Percentiles rank a stretch among this genome's conserved stretches.
phyloP scores from a whole-genome alignment of 73 alveolate genomes.

The Stentor coeruleus region DNA sequence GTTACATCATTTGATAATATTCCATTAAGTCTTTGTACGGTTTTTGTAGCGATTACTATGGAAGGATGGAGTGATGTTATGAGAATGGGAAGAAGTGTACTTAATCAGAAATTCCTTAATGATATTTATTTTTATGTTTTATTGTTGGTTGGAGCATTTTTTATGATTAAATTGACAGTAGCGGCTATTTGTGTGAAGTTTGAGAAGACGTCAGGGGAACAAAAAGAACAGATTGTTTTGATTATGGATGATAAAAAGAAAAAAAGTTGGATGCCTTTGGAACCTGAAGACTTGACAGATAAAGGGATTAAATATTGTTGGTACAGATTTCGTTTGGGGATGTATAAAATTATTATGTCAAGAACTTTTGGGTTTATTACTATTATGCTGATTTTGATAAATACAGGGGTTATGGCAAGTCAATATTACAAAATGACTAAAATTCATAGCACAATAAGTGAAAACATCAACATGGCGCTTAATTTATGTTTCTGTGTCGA shows the following conservation, averaged over 20 bases:
- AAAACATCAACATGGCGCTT: conserved; percentile 48
- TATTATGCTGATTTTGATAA: neutral
- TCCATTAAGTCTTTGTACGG: conserved; percentile 51
- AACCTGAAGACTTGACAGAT: neutral
- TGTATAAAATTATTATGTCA: neutral
- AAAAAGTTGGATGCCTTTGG: neutral
- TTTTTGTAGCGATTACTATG: conserved; percentile 54
- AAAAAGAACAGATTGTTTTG: neutral
- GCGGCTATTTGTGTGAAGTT: conserved; percentile 30
- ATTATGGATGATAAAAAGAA: neutral
- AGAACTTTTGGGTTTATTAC: neutral
- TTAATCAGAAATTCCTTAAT: conserved; percentile 48
- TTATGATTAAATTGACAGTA: conserved; percentile 32
- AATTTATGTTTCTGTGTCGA: conserved; percentile 65
- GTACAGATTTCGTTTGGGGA: neutral
- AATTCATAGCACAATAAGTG: conserved; percentile 25
- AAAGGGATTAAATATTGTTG: neutral
- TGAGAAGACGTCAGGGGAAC: neutral
- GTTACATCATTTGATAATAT: conserved; percentile 78
- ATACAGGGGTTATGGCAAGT: conserved; percentile 11
- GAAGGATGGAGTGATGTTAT: conserved; percentile 77
- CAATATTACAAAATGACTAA: conserved; percentile 12
- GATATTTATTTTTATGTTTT: conserved; percentile 38
- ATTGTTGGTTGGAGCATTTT: conserved; percentile 39
- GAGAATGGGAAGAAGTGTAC: conserved; percentile 43